A percentile compares a stretch with the other conserved stretches of the same genome.
Evolutionary conservation across 352 stramenopile genomes (phyloP).

Genomic region (Phytophthora sp.): DNA sequence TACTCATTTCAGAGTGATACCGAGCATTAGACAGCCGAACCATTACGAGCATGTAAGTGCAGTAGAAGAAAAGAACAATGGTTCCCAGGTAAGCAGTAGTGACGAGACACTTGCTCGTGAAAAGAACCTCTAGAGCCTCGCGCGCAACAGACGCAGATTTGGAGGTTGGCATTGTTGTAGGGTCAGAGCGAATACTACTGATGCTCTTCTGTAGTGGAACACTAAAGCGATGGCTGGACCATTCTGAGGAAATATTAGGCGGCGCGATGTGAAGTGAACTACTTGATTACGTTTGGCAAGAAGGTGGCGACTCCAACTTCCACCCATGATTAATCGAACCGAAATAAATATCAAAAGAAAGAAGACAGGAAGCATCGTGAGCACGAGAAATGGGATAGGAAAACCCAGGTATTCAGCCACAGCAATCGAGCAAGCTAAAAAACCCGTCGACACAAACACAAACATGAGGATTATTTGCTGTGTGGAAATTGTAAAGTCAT

Average conservation of each 20-base stretch:
- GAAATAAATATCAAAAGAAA: not conserved
- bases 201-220: not conserved
- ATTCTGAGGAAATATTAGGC: no score
- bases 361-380: not conserved
- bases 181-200: no score
- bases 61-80: constrained; percentile 33
- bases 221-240: no score
- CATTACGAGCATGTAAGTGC: constrained; percentile 6
- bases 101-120: constrained; percentile 30
- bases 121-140: constrained; percentile 4
- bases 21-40: constrained; percentile 7
- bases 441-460: not conserved
- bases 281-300: not conserved
- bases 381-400: constrained; percentile 1
- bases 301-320: not conserved
- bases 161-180: no score
- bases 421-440: not conserved
- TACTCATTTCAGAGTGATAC: constrained; percentile 10
- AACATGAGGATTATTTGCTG: not conserved
- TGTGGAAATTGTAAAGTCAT: not conserved
- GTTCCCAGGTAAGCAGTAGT: constrained; percentile 35
- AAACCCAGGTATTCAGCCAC: constrained; percentile 1
- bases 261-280: not conserved
- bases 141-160: no score
- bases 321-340: not conserved